Evolutionary conservation across 1,284 basidiomycete genomes (phyloP).

Genomic region (Cryptococcus sp.): DNA sequence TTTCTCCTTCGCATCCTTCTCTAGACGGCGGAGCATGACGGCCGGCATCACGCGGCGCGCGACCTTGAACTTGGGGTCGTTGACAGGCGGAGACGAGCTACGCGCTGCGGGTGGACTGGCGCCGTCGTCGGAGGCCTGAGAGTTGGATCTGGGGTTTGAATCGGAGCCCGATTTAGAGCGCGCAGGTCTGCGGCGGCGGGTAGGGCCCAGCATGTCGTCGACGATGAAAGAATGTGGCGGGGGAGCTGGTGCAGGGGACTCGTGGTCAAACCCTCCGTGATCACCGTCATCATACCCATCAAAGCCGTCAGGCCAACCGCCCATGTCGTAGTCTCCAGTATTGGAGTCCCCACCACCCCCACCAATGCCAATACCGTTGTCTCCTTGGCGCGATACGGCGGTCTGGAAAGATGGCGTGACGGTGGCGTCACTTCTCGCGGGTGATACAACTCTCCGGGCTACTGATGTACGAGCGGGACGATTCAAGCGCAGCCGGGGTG

Average conservation of each 20-base stretch:
- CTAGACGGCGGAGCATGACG: conserved; percentile 37
- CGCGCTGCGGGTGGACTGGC: too few species aligned
- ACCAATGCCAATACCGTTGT: conserved; percentile 13
- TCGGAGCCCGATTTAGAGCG: neutral
- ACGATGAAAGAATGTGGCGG: conserved; percentile 8
- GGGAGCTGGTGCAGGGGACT: too few species aligned
- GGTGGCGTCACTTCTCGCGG: too few species aligned
- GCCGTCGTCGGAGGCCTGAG: neutral
- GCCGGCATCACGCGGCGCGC: conserved; percentile 44
- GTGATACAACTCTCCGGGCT: neutral
- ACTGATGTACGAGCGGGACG: neutral
- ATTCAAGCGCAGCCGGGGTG: neutral
- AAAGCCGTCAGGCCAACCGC: too few species aligned
- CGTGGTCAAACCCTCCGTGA: too few species aligned
- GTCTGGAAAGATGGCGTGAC: conserved; percentile 8
- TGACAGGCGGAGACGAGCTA: neutral
- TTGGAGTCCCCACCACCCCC: conserved; percentile 1
- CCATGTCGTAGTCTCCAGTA: too few species aligned
- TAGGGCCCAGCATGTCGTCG: conserved; percentile 2
- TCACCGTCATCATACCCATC: too few species aligned
- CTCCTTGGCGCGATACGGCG: conserved; percentile 5
- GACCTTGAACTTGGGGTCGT: conserved; percentile 32
- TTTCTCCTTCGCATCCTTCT: conserved; percentile 22
- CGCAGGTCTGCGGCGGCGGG: neutral
- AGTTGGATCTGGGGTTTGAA: conserved; percentile 4